These are phyloP conservation scores for Diplodia intermedia DNA, from an alignment of 2,329 filamentous ascomycete species.

Conservation along the genomic window DNA sequence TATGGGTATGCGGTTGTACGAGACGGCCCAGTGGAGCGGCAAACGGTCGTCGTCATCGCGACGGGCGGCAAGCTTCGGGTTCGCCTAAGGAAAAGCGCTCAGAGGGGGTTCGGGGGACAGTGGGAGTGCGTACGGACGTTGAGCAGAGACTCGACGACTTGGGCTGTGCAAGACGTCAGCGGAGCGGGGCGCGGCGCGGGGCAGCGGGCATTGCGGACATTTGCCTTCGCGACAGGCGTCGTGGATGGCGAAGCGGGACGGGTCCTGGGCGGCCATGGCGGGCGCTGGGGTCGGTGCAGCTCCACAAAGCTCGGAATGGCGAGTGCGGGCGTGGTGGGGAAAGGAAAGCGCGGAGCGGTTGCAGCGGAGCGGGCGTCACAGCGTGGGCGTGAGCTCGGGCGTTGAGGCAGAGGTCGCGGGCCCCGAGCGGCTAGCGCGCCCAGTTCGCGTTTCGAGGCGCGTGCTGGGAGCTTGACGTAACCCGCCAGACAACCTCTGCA, in stretches of 20 bases:
- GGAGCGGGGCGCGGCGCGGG: constrained; percentile 31
- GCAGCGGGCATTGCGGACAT: constrained; percentile 60
- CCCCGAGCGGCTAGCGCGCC: constrained; percentile 13
- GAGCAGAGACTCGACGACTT: constrained; percentile 75
- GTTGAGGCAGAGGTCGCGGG: background rate
- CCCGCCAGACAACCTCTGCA: constrained; percentile 27
- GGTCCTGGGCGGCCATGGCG: constrained; percentile 38
- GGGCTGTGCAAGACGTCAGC: constrained; percentile 56
- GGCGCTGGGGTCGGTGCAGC: background rate
- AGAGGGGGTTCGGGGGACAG: constrained; percentile 30
- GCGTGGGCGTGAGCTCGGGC: background rate
- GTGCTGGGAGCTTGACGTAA: constrained; percentile 24
- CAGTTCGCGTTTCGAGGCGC: constrained; percentile 24
- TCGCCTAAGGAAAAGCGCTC: constrained; percentile 61
- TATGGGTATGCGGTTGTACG: constrained; percentile 79
- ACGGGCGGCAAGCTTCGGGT: constrained; percentile 76
- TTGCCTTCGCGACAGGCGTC: constrained; percentile 85
- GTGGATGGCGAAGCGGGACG: constrained; percentile 80
- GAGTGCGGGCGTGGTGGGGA: background rate
- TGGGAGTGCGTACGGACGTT: constrained; percentile 60
- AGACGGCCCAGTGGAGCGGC: constrained; percentile 92
- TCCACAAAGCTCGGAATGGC: background rate
- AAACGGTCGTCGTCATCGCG: constrained; percentile 87
- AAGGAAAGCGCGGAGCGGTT: background rate
- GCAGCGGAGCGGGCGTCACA: background rate